Conservation (phyloP, 2,329 filamentous ascomycete genomes). For the Venturia carpophila region DNA sequence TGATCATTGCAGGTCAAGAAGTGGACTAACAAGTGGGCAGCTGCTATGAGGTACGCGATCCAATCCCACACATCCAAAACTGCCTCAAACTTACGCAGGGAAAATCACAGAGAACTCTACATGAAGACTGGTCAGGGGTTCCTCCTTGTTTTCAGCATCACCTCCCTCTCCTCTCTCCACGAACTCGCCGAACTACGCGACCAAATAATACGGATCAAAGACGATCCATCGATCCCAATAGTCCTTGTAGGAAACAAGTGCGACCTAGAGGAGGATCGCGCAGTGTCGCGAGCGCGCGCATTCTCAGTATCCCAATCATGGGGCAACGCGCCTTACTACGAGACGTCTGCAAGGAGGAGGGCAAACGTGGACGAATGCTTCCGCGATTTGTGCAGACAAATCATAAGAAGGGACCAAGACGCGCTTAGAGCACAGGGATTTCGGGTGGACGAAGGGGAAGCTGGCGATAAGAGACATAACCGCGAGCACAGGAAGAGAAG, state of each 20-base stretch:
- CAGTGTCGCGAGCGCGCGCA: constrained; percentile 67
- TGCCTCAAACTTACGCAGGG: background rate
- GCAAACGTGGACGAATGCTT: constrained; percentile 91
- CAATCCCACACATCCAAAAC: background rate
- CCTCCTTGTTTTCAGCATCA: constrained; percentile 86
- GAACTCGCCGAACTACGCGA: constrained; percentile 76
- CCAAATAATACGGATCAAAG: constrained; percentile 86
- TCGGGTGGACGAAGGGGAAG: constrained; percentile 3
- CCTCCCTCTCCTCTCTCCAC: constrained; percentile 71
- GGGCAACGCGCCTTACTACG: constrained; percentile 83
- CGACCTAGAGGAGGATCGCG: constrained; percentile 78
- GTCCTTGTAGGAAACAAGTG: constrained; percentile 91
- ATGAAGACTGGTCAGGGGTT: constrained; percentile 94
- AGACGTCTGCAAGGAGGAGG: constrained; percentile 72
- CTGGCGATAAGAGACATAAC: background rate
- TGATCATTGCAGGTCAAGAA: background rate
- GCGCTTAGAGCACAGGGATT: constrained; percentile 1
- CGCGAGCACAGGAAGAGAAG: constrained; percentile 15
- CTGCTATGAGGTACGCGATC: constrained; percentile 47
- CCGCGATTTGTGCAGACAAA: constrained; percentile 73
- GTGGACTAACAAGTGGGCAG: constrained; percentile 27
- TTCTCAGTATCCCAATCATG: constrained; percentile 81
- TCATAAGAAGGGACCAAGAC: constrained; percentile 64
- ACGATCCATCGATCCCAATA: constrained; percentile 75
- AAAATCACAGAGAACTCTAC: constrained; percentile 60